These are phyloP conservation scores for Ascochyta fabae DNA, from an alignment of 2,329 filamentous ascomycete genomes.

Conservation along the genomic window DNA sequence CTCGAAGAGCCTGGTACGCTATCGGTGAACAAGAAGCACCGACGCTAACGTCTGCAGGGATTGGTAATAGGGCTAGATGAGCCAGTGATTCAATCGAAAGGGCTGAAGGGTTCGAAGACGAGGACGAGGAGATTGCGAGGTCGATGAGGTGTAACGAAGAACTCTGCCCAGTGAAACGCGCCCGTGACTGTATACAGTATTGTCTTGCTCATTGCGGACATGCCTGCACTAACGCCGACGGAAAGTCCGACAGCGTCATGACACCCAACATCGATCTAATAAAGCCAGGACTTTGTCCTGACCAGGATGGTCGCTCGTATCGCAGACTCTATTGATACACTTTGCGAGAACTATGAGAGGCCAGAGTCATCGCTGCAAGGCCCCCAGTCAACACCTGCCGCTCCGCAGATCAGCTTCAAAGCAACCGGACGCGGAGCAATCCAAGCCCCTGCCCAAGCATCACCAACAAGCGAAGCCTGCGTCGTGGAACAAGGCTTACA, in stretches of 20 bases:
- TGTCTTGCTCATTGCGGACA: neutral
- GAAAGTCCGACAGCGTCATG: slow-evolving; percentile 10
- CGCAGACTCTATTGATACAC: neutral
- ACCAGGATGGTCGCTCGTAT: slow-evolving; percentile 3
- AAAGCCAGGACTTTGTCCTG: neutral
- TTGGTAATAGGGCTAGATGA: slow-evolving; percentile 6
- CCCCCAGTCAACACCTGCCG: neutral
- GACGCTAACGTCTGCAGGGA: slow-evolving; percentile 14
- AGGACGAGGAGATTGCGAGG: neutral
- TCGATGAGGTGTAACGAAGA: neutral
- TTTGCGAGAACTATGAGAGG: neutral
- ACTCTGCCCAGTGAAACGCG: neutral
- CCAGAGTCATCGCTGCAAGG: slow-evolving; percentile 12
- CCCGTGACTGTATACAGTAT: neutral
- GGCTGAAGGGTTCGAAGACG: neutral
- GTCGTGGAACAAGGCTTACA: neutral
- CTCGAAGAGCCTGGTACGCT: slow-evolving; percentile 10
- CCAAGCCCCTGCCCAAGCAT: neutral
- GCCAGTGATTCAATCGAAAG: slow-evolving; percentile 6
- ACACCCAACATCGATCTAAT: slow-evolving; percentile 8
- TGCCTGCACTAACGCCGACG: neutral
- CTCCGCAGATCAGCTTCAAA: neutral
- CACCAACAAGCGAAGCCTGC: too few species aligned
- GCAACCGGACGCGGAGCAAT: slow-evolving; percentile 1
- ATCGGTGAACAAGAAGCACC: slow-evolving; percentile 12